Base-by-base conservation (phyloP, 2,329 filamentous ascomycete species). In the Fusarium falciforme region DNA sequence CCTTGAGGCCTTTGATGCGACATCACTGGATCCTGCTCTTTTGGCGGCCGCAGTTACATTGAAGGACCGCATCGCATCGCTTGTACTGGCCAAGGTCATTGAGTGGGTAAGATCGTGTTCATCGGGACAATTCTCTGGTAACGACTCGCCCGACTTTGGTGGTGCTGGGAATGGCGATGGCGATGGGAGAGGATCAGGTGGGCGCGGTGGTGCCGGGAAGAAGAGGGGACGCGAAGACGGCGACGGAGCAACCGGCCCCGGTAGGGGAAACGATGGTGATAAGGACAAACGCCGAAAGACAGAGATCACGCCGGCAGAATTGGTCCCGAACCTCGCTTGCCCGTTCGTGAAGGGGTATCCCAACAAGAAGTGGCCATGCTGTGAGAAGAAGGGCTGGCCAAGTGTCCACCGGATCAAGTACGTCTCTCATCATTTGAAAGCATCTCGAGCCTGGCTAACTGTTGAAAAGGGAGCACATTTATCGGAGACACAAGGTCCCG, bases 241-340 rank as follows among this genome's bases (percentile, higher is more conserved):
- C 11, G 42, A 66, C 6, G 42, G 33, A 40, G 47, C 57, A 6
- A 52, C 42, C 29, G 27, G 31, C 9, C 55, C 47, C 1, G 68
- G 25, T 1, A 60, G 63, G 36, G 71, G 64, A 5, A 67, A 74
- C 33, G 68, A 68, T 1, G 71, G 66, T 16, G 72, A 74, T 11
- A 65, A 67, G 9, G 72, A 67, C 6, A 74, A 74, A 35, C 71
- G 72, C 4, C 72, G 65, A 6, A 74, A 65, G 44, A 74, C 52
- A 14, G 33, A 38, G 9, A 35, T 14, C 6, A 12, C 40, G 11
- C 20, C 29, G 9, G 10, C 22, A 1, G 25, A 49, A 20, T 20
- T 60, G 25, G 8, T n/a, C 6, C 27, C 35, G 2, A 68, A 49
- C 12, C 49, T 74, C 2, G 71, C 72, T 9, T 74, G 72, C 27